A percentile compares a stretch with the other conserved stretches of the same genome.
These are phyloP conservation scores for Sporisorium scitamineum DNA, from an alignment of 1,284 basidiomycete species.

Conservation along the genomic window DNA sequence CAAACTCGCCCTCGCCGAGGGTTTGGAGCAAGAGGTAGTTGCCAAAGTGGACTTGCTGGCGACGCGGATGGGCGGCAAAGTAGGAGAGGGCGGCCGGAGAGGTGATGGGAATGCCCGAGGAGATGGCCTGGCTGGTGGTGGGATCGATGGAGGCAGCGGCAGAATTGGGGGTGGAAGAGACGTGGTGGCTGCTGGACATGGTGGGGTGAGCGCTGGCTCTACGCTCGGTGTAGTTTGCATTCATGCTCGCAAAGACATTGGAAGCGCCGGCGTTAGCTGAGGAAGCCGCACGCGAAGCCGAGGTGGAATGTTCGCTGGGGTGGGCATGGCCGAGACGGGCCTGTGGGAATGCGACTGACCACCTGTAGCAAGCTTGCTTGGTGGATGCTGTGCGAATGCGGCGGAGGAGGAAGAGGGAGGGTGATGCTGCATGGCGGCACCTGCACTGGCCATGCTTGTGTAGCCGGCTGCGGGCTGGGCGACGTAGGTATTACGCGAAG, in stretches of 20 bases:
- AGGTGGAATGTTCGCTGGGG: slow-evolving; percentile 40
- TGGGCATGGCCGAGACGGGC: slow-evolving; percentile 64
- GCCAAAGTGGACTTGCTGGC: slow-evolving; percentile 69
- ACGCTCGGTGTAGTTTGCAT: slow-evolving; percentile 52
- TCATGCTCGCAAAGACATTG: slow-evolving; percentile 52
- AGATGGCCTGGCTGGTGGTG: slow-evolving; percentile 55
- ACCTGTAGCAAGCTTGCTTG: slow-evolving; percentile 58
- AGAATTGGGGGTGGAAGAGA: slow-evolving; percentile 6
- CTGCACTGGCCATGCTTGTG: slow-evolving; percentile 45
- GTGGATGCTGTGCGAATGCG: slow-evolving; percentile 40
- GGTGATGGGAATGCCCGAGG: slow-evolving; percentile 63
- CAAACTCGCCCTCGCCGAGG: slow-evolving; percentile 92
- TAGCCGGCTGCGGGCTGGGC: slow-evolving; percentile 22
- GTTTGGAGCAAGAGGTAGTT: slow-evolving; percentile 68
- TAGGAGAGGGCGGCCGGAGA: slow-evolving; percentile 67
- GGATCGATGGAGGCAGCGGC: slow-evolving; percentile 36
- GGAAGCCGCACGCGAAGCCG: slow-evolving; percentile 13
- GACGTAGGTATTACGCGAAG: slow-evolving; percentile 22
- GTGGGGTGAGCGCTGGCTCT: slow-evolving; percentile 65
- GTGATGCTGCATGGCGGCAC: slow-evolving; percentile 33
- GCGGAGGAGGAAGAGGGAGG: slow-evolving; percentile 10
- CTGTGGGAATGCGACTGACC: slow-evolving; percentile 60
- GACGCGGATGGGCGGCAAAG: slow-evolving; percentile 68
- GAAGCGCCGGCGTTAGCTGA: slow-evolving; percentile 16
- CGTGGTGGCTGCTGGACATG: slow-evolving; percentile 41